phyloP scores from a whole-genome alignment of 2,329 filamentous ascomycete genomes.

The Sclerotiophoma versabilis region DNA sequence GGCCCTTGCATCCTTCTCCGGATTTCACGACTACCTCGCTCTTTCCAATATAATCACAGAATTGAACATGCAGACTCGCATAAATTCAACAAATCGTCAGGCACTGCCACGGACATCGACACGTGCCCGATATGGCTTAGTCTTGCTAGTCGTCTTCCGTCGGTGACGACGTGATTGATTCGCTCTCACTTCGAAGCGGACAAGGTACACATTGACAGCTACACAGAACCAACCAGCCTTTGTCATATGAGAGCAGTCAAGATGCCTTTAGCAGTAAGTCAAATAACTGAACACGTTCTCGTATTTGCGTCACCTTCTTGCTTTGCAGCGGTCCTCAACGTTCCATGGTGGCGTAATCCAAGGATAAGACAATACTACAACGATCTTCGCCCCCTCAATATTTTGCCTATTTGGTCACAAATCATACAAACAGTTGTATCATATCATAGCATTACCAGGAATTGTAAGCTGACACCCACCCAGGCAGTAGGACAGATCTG shows the following conservation, averaged over 20 bases:
- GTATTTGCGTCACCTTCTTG: too few species aligned
- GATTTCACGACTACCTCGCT: background rate
- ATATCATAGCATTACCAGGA: background rate
- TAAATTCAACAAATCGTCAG: constrained; percentile 8
- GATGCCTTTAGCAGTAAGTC: constrained; percentile 45
- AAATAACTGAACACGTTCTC: background rate
- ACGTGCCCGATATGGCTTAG: constrained; percentile 24
- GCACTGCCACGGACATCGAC: background rate
- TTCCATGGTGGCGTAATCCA: background rate
- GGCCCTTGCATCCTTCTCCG: background rate
- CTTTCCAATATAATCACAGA: background rate
- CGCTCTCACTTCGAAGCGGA: background rate
- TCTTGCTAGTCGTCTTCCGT: constrained; percentile 7
- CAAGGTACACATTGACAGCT: background rate
- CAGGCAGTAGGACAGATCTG: constrained; percentile 91
- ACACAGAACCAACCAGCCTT: background rate
- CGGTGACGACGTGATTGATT: constrained; percentile 17
- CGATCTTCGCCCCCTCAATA: too few species aligned
- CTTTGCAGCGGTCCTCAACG: background rate
- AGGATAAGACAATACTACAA: too few species aligned
- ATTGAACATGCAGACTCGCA: background rate
- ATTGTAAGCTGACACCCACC: background rate
- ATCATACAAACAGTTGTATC: too few species aligned
- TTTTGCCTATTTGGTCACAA: too few species aligned
- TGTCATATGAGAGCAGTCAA: constrained; percentile 28